These are phyloP conservation scores for Tylopilus vinaceipallidus DNA, from an alignment of 768 basidiomycete species.

Conservation along the genomic window DNA sequence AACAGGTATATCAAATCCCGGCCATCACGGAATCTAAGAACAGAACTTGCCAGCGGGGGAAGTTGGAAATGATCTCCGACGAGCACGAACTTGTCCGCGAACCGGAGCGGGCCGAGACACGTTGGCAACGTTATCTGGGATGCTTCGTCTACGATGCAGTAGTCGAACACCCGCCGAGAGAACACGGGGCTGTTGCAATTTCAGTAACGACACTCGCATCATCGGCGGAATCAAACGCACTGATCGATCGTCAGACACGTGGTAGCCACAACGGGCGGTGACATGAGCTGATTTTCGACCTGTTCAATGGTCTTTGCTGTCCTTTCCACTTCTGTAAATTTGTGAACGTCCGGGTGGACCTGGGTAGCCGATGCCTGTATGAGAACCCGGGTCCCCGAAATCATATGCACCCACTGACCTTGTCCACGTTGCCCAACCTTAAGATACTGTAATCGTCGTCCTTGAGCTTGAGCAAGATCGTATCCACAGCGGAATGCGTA, in stretches of 20 bases:
- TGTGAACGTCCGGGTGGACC: constrained; percentile 81
- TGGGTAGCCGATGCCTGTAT: constrained; percentile 37
- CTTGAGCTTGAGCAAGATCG: constrained; percentile 83
- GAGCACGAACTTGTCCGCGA: constrained; percentile 87
- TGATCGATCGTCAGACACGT: constrained; percentile 94
- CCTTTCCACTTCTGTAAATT: constrained; percentile 63
- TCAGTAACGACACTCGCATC: constrained; percentile 4
- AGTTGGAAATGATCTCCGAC: constrained; percentile 98
- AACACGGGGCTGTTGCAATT: constrained; percentile 67
- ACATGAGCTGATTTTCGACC: constrained; percentile 78
- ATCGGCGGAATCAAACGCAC: constrained; percentile 45
- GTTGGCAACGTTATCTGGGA: constrained; percentile 97
- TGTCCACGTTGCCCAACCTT: constrained; percentile 87
- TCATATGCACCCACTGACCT: constrained; percentile 46
- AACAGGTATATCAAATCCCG: neutral
- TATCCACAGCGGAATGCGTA: constrained; percentile 98
- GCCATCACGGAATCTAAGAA: neutral
- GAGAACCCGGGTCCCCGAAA: neutral
- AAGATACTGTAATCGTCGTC: constrained; percentile 71
- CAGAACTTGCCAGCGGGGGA: constrained; percentile 76
- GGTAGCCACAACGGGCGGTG: constrained; percentile 91
- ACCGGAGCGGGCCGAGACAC: constrained; percentile 89
- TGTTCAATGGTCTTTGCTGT: constrained; percentile 72
- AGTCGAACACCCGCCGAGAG: constrained; percentile 82
- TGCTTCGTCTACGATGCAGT: constrained; percentile 97